Evolutionary conservation across 805 yeast genomes (phyloP).

Genomic region (Lachancea sp.): DNA sequence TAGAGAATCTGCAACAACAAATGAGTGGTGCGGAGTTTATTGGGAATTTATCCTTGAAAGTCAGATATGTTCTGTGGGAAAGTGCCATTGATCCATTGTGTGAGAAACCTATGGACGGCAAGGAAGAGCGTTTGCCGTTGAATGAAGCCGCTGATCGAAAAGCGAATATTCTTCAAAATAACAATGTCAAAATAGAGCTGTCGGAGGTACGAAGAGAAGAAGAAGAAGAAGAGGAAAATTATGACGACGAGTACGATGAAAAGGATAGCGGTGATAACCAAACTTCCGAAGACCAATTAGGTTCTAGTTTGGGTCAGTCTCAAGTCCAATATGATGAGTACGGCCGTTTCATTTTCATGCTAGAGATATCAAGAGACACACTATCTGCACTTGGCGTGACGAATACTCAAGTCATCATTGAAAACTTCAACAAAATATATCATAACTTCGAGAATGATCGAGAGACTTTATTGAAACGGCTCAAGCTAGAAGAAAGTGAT

Average conservation of each 20-base stretch:
- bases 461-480: constrained; percentile 67
- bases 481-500: constrained; percentile 76
- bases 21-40: constrained; percentile 43
- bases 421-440: constrained; percentile 64
- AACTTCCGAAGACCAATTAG: constrained; percentile 2
- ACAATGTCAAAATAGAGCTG: background rate
- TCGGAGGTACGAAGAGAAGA: constrained; percentile 22
- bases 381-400: constrained; percentile 28
- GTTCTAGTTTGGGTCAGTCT: constrained; percentile 4
- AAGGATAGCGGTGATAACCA: constrained; percentile 28
- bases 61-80: constrained; percentile 67
- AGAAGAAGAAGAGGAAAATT: constrained; percentile 38
- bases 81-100: constrained; percentile 37
- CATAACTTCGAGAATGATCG: constrained; percentile 70
- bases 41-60: constrained; percentile 53
- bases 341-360: constrained; percentile 26
- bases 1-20: constrained; percentile 34
- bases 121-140: background rate
- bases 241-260: constrained; percentile 32
- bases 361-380: constrained; percentile 34
- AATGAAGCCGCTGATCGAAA: background rate
- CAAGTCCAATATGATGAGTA: constrained; percentile 12
- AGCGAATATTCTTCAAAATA: background rate
- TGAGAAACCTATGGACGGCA: constrained; percentile 1
- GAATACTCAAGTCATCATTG: constrained; percentile 38